Conservation (phyloP, 139 green algal genomes). For the Micractinium sp. region DNA sequence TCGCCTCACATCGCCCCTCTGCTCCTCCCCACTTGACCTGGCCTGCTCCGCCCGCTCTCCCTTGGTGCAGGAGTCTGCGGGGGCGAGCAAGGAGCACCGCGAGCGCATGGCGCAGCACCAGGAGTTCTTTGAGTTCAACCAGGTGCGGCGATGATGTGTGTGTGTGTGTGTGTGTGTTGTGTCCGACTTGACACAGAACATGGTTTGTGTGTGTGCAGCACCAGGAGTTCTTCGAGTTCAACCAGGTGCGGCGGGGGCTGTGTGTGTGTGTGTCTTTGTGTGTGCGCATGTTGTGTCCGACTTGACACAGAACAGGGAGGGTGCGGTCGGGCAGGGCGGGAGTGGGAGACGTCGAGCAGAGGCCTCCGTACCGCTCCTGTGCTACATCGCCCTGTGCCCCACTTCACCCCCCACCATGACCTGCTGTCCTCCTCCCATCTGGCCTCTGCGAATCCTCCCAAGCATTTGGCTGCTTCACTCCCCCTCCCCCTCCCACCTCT, state of each 20-base stretch:
- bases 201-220: conserved; percentile 28
- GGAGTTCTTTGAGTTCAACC: conserved; percentile 94
- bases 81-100: neutral
- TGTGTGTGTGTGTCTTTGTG: neutral
- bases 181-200: too few species aligned
- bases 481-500: conserved; percentile 25
- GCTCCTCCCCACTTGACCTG: too few species aligned
- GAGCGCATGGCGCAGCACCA: conserved; percentile 51
- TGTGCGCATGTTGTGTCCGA: too few species aligned
- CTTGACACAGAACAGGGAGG: neutral
- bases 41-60: neutral
- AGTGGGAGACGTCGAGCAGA: too few species aligned
- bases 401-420: too few species aligned
- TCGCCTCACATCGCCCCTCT: neutral
- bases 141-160: conserved; percentile 57
- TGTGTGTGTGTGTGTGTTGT: too few species aligned
- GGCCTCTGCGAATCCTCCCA: too few species aligned
- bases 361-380: too few species aligned
- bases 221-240: conserved; percentile 93
- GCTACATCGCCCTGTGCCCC: too few species aligned
- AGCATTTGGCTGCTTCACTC: neutral
- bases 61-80: neutral
- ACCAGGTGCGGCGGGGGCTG: conserved; percentile 60
- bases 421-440: neutral
- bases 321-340: too few species aligned